Base-by-base conservation (phyloP, 2,329 filamentous ascomycete species). In the Colletotrichum navitas region DNA sequence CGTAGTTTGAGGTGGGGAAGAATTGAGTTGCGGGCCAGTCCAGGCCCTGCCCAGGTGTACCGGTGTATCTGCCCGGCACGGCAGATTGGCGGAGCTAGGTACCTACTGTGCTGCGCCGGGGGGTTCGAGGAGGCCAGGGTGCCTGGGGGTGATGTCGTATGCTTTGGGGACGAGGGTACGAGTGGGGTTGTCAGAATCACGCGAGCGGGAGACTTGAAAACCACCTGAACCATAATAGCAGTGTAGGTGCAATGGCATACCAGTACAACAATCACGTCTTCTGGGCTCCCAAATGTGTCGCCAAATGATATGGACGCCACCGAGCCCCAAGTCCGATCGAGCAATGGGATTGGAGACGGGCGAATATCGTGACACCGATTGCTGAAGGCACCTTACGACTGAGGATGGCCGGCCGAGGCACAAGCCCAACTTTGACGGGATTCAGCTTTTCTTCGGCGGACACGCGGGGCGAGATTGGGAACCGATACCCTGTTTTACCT, bases 1-100 rank as follows among this genome's bases (percentile, higher is more conserved):
- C 55, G 34, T 49, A 34, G n/a, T 56, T 56, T 56, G 24, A 32
- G 34, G 64, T 63, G 51, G 64, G 62, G 58, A 58, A 51, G 34
- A 52, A 51, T 36, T 49, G 52, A 24, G 36, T 47, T 63, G 45
- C 45, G 36, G 68, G 58, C 29, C 47, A 45, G 49, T 67, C 63
- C 64, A 67, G 68, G 43, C 68, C 63, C 58, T 52, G 63, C 63
- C 68, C 56, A 66, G 67, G 47, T 24, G 49, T 56, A 71, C 56
- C 51, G 32, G 54, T 56, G 51, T 67, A 67, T 58, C 47, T 58
- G 58, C 24, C 49, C 58, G 36, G 49, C 58, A 59, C 49, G 47
- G 49, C 47, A 61, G 34, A n/a, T 10, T 21, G n/a, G 45, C 52
- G 55, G 54, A 43, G 41, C 8, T 36, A 34, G 34, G 34, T 34